Percentiles rank a stretch among this genome's conserved stretches.
Evolutionary conservation across 495 filamentous ascomycete species (phyloP).

Genomic region (Stereocaulon alpinum): DNA sequence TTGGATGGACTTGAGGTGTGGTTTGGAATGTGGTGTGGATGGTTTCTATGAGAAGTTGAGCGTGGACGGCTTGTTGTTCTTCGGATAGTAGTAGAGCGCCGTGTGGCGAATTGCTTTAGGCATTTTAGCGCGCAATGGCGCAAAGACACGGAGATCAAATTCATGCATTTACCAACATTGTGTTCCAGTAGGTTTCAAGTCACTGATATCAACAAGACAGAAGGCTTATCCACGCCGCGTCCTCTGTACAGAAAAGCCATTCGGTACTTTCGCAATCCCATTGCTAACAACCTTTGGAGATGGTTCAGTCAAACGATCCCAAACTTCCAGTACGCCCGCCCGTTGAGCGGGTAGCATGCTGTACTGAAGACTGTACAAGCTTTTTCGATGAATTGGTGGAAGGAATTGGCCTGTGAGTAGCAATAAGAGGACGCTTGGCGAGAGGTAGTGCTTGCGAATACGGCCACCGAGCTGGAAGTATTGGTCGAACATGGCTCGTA

Average conservation of each 20-base stretch:
- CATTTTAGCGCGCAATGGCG: too few relatives aligned
- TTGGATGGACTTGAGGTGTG: too few relatives aligned
- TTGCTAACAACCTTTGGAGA: conserved; percentile 4
- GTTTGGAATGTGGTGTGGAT: too few relatives aligned
- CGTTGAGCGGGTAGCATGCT: conserved; percentile 86
- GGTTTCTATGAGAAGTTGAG: too few relatives aligned
- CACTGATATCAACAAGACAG: background rate
- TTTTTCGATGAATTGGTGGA: conserved; percentile 85
- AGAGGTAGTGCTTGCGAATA: conserved; percentile 89
- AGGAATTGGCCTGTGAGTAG: conserved; percentile 83
- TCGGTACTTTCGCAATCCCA: conserved; percentile 13
- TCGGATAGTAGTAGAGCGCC: too few relatives aligned
- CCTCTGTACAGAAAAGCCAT: conserved; percentile 11
- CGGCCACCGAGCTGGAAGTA: conserved; percentile 92
- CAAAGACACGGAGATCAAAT: too few relatives aligned
- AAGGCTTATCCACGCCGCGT: conserved; percentile 1
- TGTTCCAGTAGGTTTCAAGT: too few relatives aligned
- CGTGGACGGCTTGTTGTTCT: too few relatives aligned
- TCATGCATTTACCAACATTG: too few relatives aligned
- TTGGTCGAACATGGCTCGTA: conserved; percentile 87
- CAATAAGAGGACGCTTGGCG: conserved; percentile 74
- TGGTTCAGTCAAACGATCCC: conserved; percentile 59
- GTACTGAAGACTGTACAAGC: conserved; percentile 94
- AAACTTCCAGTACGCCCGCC: conserved; percentile 73
- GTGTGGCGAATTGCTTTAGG: too few relatives aligned